Conservation (phyloP, 2,329 filamentous ascomycete species). For the Sarocladium strictum region DNA sequence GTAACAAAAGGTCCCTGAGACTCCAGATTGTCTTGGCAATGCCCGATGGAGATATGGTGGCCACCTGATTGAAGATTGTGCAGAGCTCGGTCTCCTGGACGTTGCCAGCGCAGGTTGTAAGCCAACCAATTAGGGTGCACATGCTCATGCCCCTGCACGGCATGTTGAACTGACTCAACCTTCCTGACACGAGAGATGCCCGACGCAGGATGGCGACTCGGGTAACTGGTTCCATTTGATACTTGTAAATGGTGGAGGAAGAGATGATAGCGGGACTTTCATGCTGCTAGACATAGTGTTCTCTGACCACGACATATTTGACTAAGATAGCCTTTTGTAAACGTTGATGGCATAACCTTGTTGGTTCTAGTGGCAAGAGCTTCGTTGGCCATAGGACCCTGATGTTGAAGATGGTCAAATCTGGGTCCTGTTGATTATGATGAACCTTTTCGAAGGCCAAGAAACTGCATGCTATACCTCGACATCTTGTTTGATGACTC, state of each 20-base stretch:
- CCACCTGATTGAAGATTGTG: background rate
- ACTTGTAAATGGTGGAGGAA: background rate
- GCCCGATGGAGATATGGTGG: constrained; percentile 3
- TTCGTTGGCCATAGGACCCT: too few species aligned
- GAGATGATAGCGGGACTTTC: constrained; percentile 4
- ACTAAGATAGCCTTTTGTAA: background rate
- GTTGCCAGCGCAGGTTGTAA: constrained; percentile 42
- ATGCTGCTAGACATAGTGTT: background rate
- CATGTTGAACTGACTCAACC: constrained; percentile 24
- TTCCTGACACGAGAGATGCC: constrained; percentile 24
- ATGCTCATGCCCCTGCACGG: constrained; percentile 12
- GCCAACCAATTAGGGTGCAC: constrained; percentile 16
- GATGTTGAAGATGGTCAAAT: too few species aligned
- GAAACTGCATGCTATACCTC: too few species aligned
- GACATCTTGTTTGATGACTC: too few species aligned
- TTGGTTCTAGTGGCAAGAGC: too few species aligned
- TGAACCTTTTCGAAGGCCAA: too few species aligned
- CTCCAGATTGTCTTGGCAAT: constrained; percentile 18
- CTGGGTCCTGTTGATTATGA: too few species aligned
- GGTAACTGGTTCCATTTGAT: background rate
- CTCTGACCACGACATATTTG: background rate
- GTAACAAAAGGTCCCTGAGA: constrained; percentile 22
- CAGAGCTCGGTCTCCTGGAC: background rate
- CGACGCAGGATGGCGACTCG: background rate
- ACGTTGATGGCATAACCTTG: background rate